Percentiles rank a stretch among this genome's conserved stretches.
Evolutionary conservation across 2,329 filamentous ascomycete species (phyloP).

Genomic region (Calonectria crousiana): DNA sequence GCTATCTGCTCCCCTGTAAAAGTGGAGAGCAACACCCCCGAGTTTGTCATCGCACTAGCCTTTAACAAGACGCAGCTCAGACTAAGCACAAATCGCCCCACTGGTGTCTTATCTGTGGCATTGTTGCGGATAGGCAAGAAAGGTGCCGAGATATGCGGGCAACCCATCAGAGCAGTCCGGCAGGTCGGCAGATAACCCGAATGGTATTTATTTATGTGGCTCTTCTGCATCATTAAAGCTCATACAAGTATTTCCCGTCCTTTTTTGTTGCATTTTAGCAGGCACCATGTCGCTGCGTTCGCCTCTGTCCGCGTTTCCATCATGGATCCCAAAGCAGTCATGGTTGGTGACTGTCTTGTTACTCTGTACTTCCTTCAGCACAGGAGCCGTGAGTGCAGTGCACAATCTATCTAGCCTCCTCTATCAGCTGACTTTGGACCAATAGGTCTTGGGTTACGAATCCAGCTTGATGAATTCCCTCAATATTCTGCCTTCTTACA

Average conservation of each 20-base stretch:
- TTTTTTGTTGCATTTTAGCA: background rate
- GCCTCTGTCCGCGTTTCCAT: background rate
- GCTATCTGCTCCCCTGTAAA: background rate
- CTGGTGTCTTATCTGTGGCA: background rate
- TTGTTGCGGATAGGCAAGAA: background rate
- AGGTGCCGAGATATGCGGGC: background rate
- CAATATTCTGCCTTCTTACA: background rate
- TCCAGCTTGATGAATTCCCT: background rate
- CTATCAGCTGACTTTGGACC: no score
- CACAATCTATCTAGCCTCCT: no score
- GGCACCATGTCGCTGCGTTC: background rate
- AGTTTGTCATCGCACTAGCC: background rate
- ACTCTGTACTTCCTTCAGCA: background rate
- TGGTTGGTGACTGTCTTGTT: background rate
- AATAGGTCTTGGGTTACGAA: background rate
- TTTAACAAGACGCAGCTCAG: background rate
- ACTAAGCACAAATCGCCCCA: background rate
- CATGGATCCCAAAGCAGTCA: background rate
- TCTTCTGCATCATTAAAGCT: background rate
- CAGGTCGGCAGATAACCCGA: background rate
- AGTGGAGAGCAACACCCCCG: background rate
- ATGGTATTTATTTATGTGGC: background rate
- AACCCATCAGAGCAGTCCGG: background rate
- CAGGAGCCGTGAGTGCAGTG: background rate
- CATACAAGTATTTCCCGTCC: background rate